Evolutionary conservation across 495 filamentous ascomycete genomes (phyloP).

Genomic region (Penicillium taxi): DNA sequence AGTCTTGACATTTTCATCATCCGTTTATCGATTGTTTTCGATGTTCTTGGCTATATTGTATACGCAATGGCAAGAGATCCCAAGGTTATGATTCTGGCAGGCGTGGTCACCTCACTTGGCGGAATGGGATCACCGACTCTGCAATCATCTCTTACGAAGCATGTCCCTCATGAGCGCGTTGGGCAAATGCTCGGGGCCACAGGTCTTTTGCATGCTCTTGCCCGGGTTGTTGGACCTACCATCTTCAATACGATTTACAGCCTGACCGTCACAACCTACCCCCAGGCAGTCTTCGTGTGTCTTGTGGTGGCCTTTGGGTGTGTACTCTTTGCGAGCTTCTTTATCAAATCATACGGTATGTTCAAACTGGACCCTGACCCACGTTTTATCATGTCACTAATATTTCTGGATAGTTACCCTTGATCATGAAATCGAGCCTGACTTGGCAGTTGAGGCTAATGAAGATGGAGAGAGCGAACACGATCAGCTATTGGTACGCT

Average conservation of each 20-base stretch:
- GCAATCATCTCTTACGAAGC: conserved; percentile 78
- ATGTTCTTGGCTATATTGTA: conserved; percentile 66
- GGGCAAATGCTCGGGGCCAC: conserved; percentile 82
- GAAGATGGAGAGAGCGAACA: conserved; percentile 15
- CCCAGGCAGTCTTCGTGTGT: conserved; percentile 76
- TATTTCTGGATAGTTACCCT: conserved; percentile 12
- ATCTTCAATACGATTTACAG: conserved; percentile 83
- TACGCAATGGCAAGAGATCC: conserved; percentile 56
- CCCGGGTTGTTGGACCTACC: conserved; percentile 68
- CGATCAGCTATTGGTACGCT: conserved; percentile 11
- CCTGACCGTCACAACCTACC: conserved; percentile 64
- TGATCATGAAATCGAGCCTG: conserved; percentile 8
- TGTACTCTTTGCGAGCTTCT: conserved; percentile 56
- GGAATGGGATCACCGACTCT: conserved; percentile 79
- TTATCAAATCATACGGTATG: conserved; percentile 68
- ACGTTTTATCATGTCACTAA: conserved; percentile 3
- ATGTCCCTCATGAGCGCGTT: conserved; percentile 70
- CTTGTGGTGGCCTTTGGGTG: conserved; percentile 58
- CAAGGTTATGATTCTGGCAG: conserved; percentile 54
- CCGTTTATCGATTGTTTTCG: conserved; percentile 67
- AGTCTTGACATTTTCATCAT: conserved; percentile 68
- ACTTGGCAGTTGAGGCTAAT: conserved; percentile 15
- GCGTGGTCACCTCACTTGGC: conserved; percentile 64
- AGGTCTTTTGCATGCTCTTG: conserved; percentile 76
- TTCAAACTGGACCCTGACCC: neutral